Conservation (phyloP, 345 rosid genomes). For the Excoecaria cochinchinensis region DNA sequence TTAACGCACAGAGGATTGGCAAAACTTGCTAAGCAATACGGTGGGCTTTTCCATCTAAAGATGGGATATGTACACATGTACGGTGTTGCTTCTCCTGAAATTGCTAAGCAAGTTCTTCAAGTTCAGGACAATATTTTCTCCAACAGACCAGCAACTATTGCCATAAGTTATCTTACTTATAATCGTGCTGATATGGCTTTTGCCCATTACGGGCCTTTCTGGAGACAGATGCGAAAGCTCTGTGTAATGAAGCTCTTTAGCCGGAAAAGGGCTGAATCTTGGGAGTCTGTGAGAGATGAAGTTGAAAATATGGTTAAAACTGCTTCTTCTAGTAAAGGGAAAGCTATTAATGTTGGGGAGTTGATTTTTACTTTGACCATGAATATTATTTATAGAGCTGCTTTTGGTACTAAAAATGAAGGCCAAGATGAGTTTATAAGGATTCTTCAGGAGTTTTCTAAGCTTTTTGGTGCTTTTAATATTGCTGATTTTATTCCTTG, state of each 20-base stretch:
- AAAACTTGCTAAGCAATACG: slow-evolving; percentile 57
- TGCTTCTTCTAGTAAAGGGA: slow-evolving; percentile 46
- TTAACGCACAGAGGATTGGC: slow-evolving; percentile 89
- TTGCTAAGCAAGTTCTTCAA: slow-evolving; percentile 77
- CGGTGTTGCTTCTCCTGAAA: slow-evolving; percentile 64
- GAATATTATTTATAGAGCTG: slow-evolving; percentile 76
- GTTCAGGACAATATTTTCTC: slow-evolving; percentile 86
- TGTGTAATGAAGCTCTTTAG: slow-evolving; percentile 90
- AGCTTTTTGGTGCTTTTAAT: slow-evolving; percentile 91
- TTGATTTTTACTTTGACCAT: slow-evolving; percentile 65
- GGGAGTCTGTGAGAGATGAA: slow-evolving; percentile 90
- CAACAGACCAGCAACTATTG: slow-evolving; percentile 80
- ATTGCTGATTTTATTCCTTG: slow-evolving; percentile 77
- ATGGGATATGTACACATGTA: slow-evolving; percentile 79
- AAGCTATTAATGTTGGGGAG: slow-evolving; percentile 69
- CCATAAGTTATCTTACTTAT: slow-evolving; percentile 81
- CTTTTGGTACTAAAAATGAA: slow-evolving; percentile 63
- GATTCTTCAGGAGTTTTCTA: slow-evolving; percentile 88
- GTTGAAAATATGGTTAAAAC: slow-evolving; percentile 50
- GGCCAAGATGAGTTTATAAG: slow-evolving; percentile 75
- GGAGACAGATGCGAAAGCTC: slow-evolving; percentile 97
- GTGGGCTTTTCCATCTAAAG: slow-evolving; percentile 74
- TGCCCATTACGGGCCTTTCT: slow-evolving; percentile 91
- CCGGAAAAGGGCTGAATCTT: slow-evolving; percentile 87
- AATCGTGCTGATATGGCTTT: slow-evolving; percentile 96